phyloP scores from a whole-genome alignment of 1,284 basidiomycete genomes.

The Pterulicium gracile region DNA sequence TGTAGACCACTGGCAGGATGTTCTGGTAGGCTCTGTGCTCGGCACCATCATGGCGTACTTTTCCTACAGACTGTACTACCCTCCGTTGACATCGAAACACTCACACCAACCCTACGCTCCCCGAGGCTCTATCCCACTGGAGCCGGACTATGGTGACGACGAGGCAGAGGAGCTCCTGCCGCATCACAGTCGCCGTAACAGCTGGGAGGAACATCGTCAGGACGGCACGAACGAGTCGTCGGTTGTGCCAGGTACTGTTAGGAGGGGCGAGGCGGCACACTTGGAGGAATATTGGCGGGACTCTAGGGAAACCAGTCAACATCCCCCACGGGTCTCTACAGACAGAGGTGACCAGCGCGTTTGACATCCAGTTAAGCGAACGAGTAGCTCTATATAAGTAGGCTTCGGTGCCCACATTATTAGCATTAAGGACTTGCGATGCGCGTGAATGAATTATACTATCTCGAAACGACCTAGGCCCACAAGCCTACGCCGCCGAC shows the following conservation, averaged over 20 bases:
- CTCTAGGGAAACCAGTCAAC: no score
- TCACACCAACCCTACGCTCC: slow-evolving; percentile 75
- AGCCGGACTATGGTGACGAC: neutral
- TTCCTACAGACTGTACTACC: slow-evolving; percentile 76
- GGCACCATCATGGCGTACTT: slow-evolving; percentile 71
- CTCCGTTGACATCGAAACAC: slow-evolving; percentile 41
- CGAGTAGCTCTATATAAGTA: no score
- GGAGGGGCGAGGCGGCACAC: neutral
- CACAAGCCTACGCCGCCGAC: no score
- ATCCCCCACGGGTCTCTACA: no score
- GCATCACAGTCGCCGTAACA: no score
- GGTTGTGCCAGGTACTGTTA: neutral
- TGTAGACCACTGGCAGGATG: slow-evolving; percentile 82
- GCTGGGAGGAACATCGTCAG: no score
- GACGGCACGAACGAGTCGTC: neutral
- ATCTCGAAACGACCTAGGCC: no score
- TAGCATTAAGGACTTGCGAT: no score
- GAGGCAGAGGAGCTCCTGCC: neutral
- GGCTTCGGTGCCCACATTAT: no score
- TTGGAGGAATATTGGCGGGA: neutral
- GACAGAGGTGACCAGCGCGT: no score
- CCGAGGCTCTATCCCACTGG: slow-evolving; percentile 19
- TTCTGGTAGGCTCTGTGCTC: slow-evolving; percentile 70
- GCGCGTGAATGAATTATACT: no score
- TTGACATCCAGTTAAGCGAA: no score